A percentile compares a stretch with the other conserved stretches of the same genome.
These are phyloP conservation scores for Solanum chaucha DNA, from an alignment of 257 asterid genomes.

Conservation along the genomic window DNA sequence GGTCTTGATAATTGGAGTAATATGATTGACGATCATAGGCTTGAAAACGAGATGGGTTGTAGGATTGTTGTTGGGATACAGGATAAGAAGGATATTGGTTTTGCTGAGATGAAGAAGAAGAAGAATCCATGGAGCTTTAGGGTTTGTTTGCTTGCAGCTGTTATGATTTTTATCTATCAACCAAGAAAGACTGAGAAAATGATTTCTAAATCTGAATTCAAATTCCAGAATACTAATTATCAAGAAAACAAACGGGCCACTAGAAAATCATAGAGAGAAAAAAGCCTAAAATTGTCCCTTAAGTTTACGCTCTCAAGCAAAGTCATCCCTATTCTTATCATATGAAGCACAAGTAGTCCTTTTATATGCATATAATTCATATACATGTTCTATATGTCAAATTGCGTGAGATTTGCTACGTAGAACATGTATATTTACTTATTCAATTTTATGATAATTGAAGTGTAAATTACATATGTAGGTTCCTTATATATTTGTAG, in stretches of 20 bases:
- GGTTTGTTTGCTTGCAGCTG: background rate
- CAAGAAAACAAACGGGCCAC: background rate
- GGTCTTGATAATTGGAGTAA: background rate
- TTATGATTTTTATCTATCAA: background rate
- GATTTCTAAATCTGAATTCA: background rate
- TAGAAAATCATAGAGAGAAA: background rate
- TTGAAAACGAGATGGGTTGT: background rate
- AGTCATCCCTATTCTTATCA: background rate
- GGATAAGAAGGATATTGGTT: background rate
- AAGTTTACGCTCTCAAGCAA: background rate
- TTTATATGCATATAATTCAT: background rate
- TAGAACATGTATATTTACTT: too few relatives aligned
- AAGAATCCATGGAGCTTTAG: background rate
- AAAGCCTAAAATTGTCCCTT: background rate
- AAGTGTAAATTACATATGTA: background rate
- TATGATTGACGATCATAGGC: background rate
- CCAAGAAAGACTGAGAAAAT: background rate
- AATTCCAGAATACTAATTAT: background rate
- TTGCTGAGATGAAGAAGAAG: background rate
- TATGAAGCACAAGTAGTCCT: background rate
- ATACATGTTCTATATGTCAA: background rate
- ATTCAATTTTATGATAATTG: too few relatives aligned
- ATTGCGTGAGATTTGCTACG: fast-evolving
- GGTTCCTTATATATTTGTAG: background rate
- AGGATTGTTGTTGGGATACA: background rate